These are phyloP conservation scores for Chaetomiaceae sp. DNA, from an alignment of 2,329 filamentous ascomycete genomes.

Conservation along the genomic window DNA sequence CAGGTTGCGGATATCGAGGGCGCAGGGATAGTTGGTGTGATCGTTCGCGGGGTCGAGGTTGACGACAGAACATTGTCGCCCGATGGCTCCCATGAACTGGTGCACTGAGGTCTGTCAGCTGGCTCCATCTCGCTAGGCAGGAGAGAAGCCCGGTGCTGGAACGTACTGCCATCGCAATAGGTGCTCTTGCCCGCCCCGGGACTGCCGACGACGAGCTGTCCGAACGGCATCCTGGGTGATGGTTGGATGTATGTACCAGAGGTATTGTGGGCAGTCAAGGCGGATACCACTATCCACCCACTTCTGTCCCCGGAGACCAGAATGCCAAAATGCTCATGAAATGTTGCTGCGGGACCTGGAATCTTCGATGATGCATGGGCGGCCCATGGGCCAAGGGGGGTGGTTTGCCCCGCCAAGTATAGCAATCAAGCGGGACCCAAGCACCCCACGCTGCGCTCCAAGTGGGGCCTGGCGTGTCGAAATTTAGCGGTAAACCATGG, in stretches of 20 bases:
- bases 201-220: slow-evolving; percentile 85
- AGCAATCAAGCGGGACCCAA: neutral
- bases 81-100: slow-evolving; percentile 94
- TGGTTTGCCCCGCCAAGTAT: slow-evolving; percentile 17
- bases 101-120: slow-evolving; percentile 57
- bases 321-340: no score
- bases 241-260: no score
- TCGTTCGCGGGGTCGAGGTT: slow-evolving; percentile 98
- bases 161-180: slow-evolving; percentile 88
- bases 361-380: neutral
- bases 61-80: slow-evolving; percentile 87
- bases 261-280: no score
- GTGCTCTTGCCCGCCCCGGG: slow-evolving; percentile 95
- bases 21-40: slow-evolving; percentile 79
- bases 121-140: no score
- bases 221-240: slow-evolving; percentile 53
- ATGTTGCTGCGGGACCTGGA: neutral
- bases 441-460: neutral
- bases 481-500: slow-evolving; percentile 22
- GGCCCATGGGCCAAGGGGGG: no score
- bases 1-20: slow-evolving; percentile 83
- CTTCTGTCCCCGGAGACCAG: no score
- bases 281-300: no score
- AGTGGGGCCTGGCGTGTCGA: neutral
- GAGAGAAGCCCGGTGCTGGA: neutral